Conservation (phyloP, 1,284 basidiomycete genomes). For the Cryptococcus maquisensis region DNA sequence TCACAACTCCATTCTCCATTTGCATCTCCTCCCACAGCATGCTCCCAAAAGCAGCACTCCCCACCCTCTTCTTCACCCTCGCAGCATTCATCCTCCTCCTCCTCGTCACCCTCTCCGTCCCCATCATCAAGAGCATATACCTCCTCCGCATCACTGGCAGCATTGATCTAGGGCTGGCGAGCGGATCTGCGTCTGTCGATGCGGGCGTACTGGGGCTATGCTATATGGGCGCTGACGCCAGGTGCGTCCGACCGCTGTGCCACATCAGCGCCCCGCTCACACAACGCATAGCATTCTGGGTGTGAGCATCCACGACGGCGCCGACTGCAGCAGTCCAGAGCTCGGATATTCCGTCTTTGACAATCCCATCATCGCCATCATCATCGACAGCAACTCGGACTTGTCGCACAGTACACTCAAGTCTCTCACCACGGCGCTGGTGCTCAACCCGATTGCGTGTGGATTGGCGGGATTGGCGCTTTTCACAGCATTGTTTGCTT, state of each 20-base stretch:
- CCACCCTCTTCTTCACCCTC: conserved; percentile 46
- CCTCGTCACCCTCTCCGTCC: conserved; percentile 65
- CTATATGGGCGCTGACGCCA: conserved; percentile 21
- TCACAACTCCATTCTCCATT: neutral
- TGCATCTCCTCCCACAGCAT: conserved; percentile 10
- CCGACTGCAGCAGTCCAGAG: conserved; percentile 24
- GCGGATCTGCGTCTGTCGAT: conserved; percentile 13
- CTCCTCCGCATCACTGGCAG: conserved; percentile 54
- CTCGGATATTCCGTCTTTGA: conserved; percentile 35
- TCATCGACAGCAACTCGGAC: neutral
- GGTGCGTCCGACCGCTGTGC: conserved; percentile 4
- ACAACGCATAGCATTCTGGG: conserved; percentile 12
- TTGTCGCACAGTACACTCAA: conserved; percentile 10
- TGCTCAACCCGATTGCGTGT: conserved; percentile 38
- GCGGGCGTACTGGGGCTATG: conserved; percentile 38
- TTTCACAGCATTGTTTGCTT: conserved; percentile 32
- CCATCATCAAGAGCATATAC: conserved; percentile 68
- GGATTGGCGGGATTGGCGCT: conserved; percentile 31
- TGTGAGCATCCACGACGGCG: conserved; percentile 13
- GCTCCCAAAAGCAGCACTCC: conserved; percentile 39
- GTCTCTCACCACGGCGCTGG: conserved; percentile 22
- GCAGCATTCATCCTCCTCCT: conserved; percentile 64
- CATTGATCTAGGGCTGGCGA: neutral
- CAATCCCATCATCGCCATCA: conserved; percentile 18
- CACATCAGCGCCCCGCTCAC: neutral